Conservation (phyloP, 2,329 filamentous ascomycete genomes). For the Celoporthe dispersa region DNA sequence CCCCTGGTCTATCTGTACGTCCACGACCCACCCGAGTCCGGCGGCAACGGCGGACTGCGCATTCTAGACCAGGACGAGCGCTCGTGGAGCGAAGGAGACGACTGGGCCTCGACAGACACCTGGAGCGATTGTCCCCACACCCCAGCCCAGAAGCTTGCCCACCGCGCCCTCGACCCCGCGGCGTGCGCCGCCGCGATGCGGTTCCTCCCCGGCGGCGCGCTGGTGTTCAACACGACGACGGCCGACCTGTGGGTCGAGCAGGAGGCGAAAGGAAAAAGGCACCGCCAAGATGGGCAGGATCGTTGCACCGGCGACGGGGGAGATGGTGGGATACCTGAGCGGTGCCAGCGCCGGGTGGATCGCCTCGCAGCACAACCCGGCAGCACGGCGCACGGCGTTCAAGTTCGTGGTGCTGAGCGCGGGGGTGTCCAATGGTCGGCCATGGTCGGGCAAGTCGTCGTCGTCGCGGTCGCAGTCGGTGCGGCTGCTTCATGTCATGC, state of each 20-base stretch:
- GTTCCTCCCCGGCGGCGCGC: neutral
- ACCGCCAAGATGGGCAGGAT: neutral
- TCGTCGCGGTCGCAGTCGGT: no score
- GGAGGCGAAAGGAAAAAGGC: neutral
- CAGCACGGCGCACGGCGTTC: neutral
- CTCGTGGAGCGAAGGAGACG: neutral
- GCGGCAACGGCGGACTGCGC: neutral
- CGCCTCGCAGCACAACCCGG: neutral
- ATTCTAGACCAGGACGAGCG: constrained; percentile 1
- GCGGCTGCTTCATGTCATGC: constrained; percentile 3
- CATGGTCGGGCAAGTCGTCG: neutral
- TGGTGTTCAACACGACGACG: constrained; percentile 11
- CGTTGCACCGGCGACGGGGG: constrained; percentile 1
- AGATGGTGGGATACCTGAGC: neutral
- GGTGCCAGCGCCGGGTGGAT: neutral
- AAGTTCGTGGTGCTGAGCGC: constrained; percentile 8
- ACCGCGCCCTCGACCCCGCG: constrained; percentile 3
- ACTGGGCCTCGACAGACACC: neutral
- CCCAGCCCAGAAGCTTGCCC: neutral
- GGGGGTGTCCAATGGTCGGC: neutral
- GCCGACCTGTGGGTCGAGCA: constrained; percentile 8
- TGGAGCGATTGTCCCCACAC: constrained; percentile 4
- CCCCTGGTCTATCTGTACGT: constrained; percentile 4
- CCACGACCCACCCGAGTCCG: neutral
- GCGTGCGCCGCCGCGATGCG: constrained; percentile 2